Base-by-base conservation (phyloP, 2,329 filamentous ascomycete genomes). In the Pyrenophora teres region DNA sequence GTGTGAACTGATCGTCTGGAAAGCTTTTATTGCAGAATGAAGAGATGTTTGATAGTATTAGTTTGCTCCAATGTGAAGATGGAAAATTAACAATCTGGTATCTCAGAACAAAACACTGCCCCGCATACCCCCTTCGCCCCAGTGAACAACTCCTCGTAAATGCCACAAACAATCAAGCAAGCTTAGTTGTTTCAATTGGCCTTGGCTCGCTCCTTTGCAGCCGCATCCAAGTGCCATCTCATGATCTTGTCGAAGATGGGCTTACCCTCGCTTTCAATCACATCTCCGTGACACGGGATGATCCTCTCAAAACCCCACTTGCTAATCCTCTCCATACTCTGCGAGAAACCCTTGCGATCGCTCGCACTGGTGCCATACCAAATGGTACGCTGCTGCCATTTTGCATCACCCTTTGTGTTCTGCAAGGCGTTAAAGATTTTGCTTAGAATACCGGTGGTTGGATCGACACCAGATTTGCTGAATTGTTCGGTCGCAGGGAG, bases 251-350 rank as follows among this genome's bases (percentile, higher is more conserved):
- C 78, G 60, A 93, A 96, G 13, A 89, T 78, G 9, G 81, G 82
- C 80, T 95, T 96, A 8, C 83, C 92, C 3, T 80, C 83, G 1
- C 71, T 81, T 72, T 94, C 87, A 60, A 97, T 86, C 13, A 89
- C 87, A 76, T 99, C 94, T 7, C 94, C 94, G 75, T 99, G 94
- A 72, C 93, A 97, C 0, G 93, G 92, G 53, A 99, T 86, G 43
- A 97, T 80, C 33, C 86, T 86, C 59, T 87, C 84, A 70, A 97
- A 96, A 52, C 93, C 87, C 93, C 93, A 99, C 47, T 74, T 71
- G 46, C 85, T 79, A 57, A 97, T 93, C 54, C 81, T 81, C 61
- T 74, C 77, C 35, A 91, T 77, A 62, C 87, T 92, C 56, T 84
- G 80, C 58, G 86, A 86, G 73, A 92, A 95, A 12, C 83, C 86